Base-by-base conservation (phyloP, 192 early-diverging fungal species). In the Umbelopsis sp. region DNA sequence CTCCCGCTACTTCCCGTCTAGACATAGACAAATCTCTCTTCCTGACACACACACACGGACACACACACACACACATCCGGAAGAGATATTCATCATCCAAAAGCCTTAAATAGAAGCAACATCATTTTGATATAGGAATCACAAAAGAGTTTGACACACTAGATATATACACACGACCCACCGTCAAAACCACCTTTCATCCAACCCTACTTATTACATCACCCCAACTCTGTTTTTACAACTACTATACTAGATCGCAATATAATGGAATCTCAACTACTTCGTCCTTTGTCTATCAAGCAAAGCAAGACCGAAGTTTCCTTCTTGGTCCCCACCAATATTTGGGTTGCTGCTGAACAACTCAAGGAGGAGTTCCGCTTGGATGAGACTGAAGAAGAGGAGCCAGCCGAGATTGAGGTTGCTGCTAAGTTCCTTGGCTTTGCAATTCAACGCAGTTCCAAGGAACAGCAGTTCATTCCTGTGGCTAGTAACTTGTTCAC, bases 291-390 rank as follows among this genome's bases (percentile, higher is more conserved):
- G 47, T 82, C 88, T 69, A 81, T 95, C 80, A 93, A 91, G 85
- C 90, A 92, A 76, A 86, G 86, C 69, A 85, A 88, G 31, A 86
- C 88, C 73, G 92, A 97, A 78, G 83, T 95, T 70, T 87, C 93
- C 21, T 88, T 97, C 65, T 81, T 92, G 41, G 87, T 97, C 24
- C 93, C 94, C 71, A 85, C 90, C 65, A 85, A 90, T 78, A 88
- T 93, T 71, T 97, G 95, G 95, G 91, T 92, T 2, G 86, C 89
- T 29, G 95, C 95, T 69, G 95, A 97, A 80, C 89, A 90, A 67
- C 78, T 95, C 71, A 86, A 90, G 41, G 94, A 96, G 77, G 85
- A 89, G 80, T 91, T 94, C 75, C 68, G 83, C 45, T 66, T 71
- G 20, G 74, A 75, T 32, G 51, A 77, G 10, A 77, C 76, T 14